Base-by-base conservation (phyloP, 2,329 filamentous ascomycete species). In the Colletotrichum zoysiae region DNA sequence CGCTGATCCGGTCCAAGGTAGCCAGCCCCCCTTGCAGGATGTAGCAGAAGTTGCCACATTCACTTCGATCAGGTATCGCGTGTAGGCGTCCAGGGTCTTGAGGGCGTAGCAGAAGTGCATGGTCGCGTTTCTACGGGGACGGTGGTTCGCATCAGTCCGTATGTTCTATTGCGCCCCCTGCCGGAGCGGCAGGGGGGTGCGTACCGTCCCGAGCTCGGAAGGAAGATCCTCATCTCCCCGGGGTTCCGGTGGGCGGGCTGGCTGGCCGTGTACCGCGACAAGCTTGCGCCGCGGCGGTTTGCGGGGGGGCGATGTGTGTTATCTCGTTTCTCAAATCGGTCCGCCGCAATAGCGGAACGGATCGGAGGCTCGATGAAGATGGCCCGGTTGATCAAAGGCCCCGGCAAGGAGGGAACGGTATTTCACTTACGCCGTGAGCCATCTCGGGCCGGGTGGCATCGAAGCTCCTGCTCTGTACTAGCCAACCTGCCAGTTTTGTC, bases 181-280 rank as follows among this genome's bases (percentile, higher is more conserved):
- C 44, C n/a, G 7, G 20, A 48, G 18, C 20, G 44, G 35, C 7
- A 16, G 18, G 12, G 5, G 3, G 42, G 16, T 3, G 42, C 51
- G 65, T 71, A 82, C 81, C 82, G 79, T n/a, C 80, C 78, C n/a
- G 78, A 78, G 57, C 81, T 83, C 38, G 81, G 74, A 23, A 83
- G 78, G 55, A 83, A 77, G 12, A 83, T 67, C 69, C 81, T 82
- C 74, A 79, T 80, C 30, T 78, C 77, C 61, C 75, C 67, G 7
- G 78, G 76, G 51, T 77, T 73, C 26, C 75, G 70, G 14, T 81
- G 81, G 12, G 74, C 74, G 11, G 80, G 79, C n/a, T 82, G 44
- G 40, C 68, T 74, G 59, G 83, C 81, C 48, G 83, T 79, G 26
- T 74, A 68, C 68, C 81, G 79, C 67, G 80, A 74, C 81, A 82